Evolutionary conservation across 306 rosid species (phyloP).

Genomic region (Rosa lucieae): DNA sequence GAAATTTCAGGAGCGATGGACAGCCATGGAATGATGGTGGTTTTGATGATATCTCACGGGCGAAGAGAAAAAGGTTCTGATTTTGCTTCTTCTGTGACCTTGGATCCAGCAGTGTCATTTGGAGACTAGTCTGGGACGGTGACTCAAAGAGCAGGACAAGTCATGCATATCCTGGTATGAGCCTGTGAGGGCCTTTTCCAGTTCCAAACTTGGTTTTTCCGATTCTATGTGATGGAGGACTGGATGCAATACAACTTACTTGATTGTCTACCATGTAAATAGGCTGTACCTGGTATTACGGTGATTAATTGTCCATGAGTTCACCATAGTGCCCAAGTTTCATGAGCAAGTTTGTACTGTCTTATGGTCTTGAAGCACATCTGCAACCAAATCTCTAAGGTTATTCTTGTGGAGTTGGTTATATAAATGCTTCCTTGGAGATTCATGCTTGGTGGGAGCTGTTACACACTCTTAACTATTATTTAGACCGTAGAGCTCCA

Average conservation of each 20-base stretch:
- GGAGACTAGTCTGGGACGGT: slow-evolving; percentile 7
- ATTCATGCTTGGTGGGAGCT: slow-evolving; percentile 18
- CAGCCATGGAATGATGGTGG: slow-evolving; percentile 70
- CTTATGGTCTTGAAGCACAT: slow-evolving; percentile 8
- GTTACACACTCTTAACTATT: not conserved
- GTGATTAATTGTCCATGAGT: not conserved
- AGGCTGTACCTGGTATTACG: slow-evolving; percentile 17
- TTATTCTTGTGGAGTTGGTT: slow-evolving; percentile 5
- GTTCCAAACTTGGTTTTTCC: slow-evolving; percentile 3
- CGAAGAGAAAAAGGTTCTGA: slow-evolving; percentile 76
- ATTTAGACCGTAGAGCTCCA: slow-evolving; percentile 11
- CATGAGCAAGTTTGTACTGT: slow-evolving; percentile 20
- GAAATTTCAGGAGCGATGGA: slow-evolving; percentile 63
- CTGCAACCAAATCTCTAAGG: not conserved
- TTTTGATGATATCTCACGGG: slow-evolving; percentile 64
- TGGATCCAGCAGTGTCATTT: slow-evolving; percentile 6
- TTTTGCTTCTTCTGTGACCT: slow-evolving; percentile 9
- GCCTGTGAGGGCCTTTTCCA: not conserved
- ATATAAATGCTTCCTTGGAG: slow-evolving; percentile 18
- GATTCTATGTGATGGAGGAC: not conserved
- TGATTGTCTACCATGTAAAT: slow-evolving; percentile 14
- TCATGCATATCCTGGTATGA: not conserved
- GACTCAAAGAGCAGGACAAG: slow-evolving; percentile 1
- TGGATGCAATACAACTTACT: slow-evolving; percentile 3
- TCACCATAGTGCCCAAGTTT: slow-evolving; percentile 20